Evolutionary conservation across 2,329 filamentous ascomycete genomes (phyloP), one percentile per base, ranked within the genome.

Genomic region (Paracorniculantispora psalliotae): DNA sequence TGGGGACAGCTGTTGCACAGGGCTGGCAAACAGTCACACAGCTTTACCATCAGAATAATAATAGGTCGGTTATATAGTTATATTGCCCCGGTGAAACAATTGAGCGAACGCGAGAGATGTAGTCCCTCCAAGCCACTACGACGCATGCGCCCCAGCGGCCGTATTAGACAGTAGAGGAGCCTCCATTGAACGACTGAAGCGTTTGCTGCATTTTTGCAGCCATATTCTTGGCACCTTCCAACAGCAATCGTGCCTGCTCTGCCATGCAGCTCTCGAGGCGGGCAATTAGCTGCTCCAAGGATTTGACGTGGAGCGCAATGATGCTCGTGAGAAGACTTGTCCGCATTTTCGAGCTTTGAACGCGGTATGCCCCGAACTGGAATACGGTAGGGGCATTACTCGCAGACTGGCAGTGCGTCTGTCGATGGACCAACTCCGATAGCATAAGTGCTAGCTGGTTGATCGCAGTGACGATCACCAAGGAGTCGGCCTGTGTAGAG

Each of bases 341-440:
- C 4, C 56, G 47, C 37, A 52, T 37, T 17, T 41, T 46, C n/a
- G 56, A 33, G 9, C 53, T 43, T 47, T 46, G 35, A 3, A 59
- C 56, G 39, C 56, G 44, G 33, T 59, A 59, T 5, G 48, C 13
- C n/a, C 56, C 56, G 33, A 59, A 59, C n/a, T 59, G 56, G 21
- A 59, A 59, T 4, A 59, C 48, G 8, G 48, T 53, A n/a, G 56
- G 56, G n/a, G 35, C 56, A 3, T 47, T 47, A 30, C 53, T 48
- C 2, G 56, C 44, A n/a, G 56, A 44, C 21, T 46, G 35, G 48
- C 56, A 59, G 37, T 59, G 23, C 9, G 39, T 35, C 19, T 52
- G 25, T 26, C 47, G 56, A 28, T 52, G 35, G 7, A 46, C 48
- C 21, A 59, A 26, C 41, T 59, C 48, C 9, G 35, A 23, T 15